Evolutionary conservation across 2,329 filamentous ascomycete genomes (phyloP).

Genomic region (Talaromyces verruculosus): DNA sequence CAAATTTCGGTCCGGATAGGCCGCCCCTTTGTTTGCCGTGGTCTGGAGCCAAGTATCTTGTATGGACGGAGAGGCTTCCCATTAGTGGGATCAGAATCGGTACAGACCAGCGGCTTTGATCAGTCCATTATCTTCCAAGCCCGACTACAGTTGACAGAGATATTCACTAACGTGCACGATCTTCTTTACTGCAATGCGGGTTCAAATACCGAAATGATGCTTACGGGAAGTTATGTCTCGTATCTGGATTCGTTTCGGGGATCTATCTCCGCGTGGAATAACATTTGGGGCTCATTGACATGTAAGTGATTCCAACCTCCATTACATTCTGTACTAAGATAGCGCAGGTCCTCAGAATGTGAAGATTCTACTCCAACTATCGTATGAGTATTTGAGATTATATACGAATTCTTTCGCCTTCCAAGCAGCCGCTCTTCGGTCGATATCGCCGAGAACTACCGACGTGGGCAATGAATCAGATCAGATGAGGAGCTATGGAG

Average conservation of each 20-base stretch:
- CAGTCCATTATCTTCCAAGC: too few relatives aligned
- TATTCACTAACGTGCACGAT: background rate
- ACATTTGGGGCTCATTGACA: background rate
- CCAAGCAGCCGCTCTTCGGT: background rate
- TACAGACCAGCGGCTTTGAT: too few relatives aligned
- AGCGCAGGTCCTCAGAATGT: background rate
- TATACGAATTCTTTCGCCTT: background rate
- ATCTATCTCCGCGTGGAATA: background rate
- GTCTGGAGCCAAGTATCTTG: background rate
- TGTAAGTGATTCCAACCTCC: background rate
- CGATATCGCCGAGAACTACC: background rate
- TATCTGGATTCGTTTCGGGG: background rate
- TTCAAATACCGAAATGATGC: too few relatives aligned
- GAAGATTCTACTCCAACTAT: background rate
- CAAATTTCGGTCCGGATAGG: background rate
- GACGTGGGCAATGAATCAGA: too few relatives aligned
- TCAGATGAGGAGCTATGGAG: too few relatives aligned
- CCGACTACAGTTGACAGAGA: background rate
- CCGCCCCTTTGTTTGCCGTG: background rate
- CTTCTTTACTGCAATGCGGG: background rate
- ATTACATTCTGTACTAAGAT: too few relatives aligned
- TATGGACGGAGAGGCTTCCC: background rate
- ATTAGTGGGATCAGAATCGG: too few relatives aligned
- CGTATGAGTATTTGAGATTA: background rate
- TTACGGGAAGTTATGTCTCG: too few relatives aligned